These are phyloP conservation scores for Giardia duodenalis DNA, from an alignment of 208 protist genomes.

Conservation along the genomic window DNA sequence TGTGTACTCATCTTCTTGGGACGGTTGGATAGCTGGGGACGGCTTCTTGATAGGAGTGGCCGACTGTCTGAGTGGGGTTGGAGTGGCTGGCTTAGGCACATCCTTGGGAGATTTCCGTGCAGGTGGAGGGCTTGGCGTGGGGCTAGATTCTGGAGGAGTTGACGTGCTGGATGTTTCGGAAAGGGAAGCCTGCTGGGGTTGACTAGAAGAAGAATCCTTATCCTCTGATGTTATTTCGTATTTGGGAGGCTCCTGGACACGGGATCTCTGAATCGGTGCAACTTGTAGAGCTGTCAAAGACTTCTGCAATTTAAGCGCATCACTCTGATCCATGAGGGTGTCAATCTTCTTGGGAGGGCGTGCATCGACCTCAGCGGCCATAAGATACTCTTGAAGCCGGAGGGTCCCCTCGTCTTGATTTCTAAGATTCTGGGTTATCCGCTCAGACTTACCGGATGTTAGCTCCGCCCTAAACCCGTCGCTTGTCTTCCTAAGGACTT, in stretches of 20 bases:
- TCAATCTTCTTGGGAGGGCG: not conserved
- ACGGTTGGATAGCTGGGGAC: not conserved
- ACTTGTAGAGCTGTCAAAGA: not conserved
- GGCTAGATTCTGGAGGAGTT: not conserved
- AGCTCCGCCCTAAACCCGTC: not conserved
- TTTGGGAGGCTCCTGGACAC: not conserved
- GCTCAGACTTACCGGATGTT: not conserved
- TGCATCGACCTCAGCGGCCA: not conserved
- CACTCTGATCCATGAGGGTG: not conserved
- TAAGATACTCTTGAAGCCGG: not conserved
- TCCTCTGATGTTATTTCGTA: not conserved
- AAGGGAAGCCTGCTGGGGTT: not conserved
- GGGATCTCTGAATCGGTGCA: not conserved
- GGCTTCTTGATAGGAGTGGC: not conserved
- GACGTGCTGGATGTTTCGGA: not conserved
- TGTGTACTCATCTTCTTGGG: not conserved
- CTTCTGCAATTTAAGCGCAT: not conserved
- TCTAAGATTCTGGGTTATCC: not conserved
- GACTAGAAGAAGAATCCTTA: not conserved
- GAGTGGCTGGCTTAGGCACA: not conserved
- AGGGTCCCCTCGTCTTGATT: slow-evolving; percentile 2
- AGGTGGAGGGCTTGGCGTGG: not conserved
- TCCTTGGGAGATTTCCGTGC: not conserved
- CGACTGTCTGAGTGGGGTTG: not conserved
- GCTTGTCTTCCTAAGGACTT: not conserved